A percentile compares a stretch with the other conserved stretches of the same genome.
Evolutionary conservation across 148 eudicot species (phyloP).

Genomic region (Amaranthus cruentus): DNA sequence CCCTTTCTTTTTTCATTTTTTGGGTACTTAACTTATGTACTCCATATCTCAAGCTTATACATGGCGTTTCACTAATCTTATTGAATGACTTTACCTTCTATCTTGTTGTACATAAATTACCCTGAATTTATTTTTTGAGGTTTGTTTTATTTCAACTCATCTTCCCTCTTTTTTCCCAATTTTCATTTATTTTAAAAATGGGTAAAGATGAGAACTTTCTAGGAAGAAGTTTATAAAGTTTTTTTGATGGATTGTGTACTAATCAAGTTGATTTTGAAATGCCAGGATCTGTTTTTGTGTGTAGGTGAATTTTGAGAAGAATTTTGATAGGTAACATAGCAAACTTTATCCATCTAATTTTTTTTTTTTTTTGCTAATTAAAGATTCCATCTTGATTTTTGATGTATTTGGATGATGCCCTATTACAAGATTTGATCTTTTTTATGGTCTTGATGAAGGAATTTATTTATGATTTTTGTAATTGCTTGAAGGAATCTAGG

Average conservation of each 20-base stretch:
- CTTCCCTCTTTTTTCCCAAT: no score
- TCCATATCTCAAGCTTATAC: slow-evolving; percentile 18
- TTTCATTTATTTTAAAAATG: not conserved
- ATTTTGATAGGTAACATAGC: slow-evolving; percentile 20
- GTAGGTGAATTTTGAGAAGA: slow-evolving; percentile 7
- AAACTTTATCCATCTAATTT: not conserved
- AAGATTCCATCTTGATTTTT: not conserved
- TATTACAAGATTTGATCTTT: not conserved
- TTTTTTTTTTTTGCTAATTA: not conserved
- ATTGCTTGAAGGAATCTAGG: slow-evolving; percentile 2
- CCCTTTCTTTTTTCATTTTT: slow-evolving; percentile 8
- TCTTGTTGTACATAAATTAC: slow-evolving; percentile 23
- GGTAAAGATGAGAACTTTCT: slow-evolving; percentile 15
- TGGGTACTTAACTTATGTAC: slow-evolving; percentile 29
- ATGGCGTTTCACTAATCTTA: slow-evolving; percentile 31
- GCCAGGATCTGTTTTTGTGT: slow-evolving; percentile 31
- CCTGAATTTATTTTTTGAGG: slow-evolving; percentile 5
- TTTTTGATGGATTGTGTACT: slow-evolving; percentile 10
- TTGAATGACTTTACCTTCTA: slow-evolving; percentile 15
- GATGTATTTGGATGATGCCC: not conserved
- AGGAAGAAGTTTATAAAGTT: not conserved
- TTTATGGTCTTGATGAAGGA: not conserved
- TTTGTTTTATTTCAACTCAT: slow-evolving; percentile 11
- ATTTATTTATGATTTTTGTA: not conserved
- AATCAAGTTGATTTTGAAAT: not conserved